phyloP scores from a whole-genome alignment of 371 early-diverging fungal species.

The Nosema bombycis region DNA sequence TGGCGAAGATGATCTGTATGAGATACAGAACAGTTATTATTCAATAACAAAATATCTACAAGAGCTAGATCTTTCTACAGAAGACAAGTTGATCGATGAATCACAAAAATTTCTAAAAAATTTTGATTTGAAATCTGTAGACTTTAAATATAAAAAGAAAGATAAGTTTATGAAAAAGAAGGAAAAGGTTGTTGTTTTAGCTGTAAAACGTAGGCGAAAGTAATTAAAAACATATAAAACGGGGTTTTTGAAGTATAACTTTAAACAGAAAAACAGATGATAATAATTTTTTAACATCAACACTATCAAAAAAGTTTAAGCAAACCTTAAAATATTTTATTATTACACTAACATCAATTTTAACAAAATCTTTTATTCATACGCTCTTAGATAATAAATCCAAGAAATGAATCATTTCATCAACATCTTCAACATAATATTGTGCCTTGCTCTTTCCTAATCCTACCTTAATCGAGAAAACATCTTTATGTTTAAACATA shows the following conservation, averaged over 20 bases:
- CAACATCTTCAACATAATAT: constrained; percentile 14
- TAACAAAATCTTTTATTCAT: neutral
- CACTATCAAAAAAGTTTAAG: no score
- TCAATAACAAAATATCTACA: neutral
- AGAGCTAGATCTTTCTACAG: neutral
- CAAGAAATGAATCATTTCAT: neutral
- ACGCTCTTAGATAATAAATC: neutral
- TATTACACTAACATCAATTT: no score
- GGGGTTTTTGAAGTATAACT: no score
- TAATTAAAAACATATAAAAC: no score
- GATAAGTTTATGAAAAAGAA: neutral
- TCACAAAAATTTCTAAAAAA: neutral
- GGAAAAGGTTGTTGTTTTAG: neutral
- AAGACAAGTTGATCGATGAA: neutral
- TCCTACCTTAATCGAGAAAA: constrained; percentile 47
- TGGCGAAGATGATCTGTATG: neutral
- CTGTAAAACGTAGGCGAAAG: neutral
- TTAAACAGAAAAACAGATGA: no score
- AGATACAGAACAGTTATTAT: neutral
- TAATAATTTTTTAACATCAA: no score
- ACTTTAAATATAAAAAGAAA: neutral
- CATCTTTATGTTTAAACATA: constrained; percentile 55
- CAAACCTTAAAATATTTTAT: no score
- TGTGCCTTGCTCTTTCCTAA: neutral
- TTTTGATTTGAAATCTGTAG: neutral